Base-by-base conservation (phyloP, 129 eudicot species). In the Tagetes patula region DNA sequence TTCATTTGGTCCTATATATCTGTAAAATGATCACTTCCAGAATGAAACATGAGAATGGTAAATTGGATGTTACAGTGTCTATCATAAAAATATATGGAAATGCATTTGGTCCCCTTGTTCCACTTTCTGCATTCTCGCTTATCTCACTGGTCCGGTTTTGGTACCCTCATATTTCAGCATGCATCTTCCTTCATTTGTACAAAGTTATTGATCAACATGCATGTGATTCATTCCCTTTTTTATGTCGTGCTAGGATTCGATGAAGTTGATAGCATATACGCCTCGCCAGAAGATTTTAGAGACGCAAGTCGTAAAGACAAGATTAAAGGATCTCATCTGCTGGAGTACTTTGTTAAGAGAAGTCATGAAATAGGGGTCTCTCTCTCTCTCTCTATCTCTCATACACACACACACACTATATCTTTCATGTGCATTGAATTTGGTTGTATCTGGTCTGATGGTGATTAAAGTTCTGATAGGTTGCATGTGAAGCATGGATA, bases 401-500 rank as follows among this genome's bases (percentile, higher is more conserved):
- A 0, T 59, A 2, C 70, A 42, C 65, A 3, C 64, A 5, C 54
- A 3, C 46, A 34, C 77, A 20, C n/a, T 65, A 55, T 31, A 75
- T 36, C 40, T 6, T 20, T 31, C 36, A 13, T 42, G 58, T 53
- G 73, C 58, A 59, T 59, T 59, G 42, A 59, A 41, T 41, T 59
- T 36, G 42, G 20, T 34, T 20, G 60, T 54, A 54, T 20, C 60
- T 20, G 34, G 13, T 54, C 60, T 20, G 60, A 54, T 20, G 34
- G 34, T 75, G 34, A 52, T 72, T 61, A 20, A 46, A 45, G 14
- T 60, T 54, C 3, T 74, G 66, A 62, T 69, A 94, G 99, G 87
- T 95, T 81, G 88, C 85, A 72, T 95, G 99, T 88, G 97, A 95
- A 78, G 96, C 94, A 55, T 90, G 99, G 99, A 58, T 88, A 11